These are phyloP conservation scores for Plasmodium sp. DNA, from an alignment of 169 alveolate species.

Conservation along the genomic window DNA sequence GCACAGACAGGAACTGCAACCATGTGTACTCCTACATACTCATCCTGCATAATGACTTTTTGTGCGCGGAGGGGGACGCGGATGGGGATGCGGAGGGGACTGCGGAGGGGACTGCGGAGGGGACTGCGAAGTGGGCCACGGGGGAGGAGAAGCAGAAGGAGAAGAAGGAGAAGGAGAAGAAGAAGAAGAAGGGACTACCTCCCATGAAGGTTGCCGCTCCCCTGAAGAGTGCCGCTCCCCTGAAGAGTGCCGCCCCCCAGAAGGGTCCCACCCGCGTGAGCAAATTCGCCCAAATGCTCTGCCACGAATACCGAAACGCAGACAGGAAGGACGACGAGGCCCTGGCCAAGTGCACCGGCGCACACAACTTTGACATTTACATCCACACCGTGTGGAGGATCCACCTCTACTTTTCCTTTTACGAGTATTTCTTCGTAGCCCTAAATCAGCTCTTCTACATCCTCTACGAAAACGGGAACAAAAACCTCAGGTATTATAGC, in stretches of 20 bases:
- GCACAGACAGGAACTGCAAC: slow-evolving; percentile 5
- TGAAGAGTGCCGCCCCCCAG: neutral
- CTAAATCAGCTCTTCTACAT: slow-evolving; percentile 61
- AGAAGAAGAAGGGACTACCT: neutral
- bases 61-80: neutral
- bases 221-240: neutral
- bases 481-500: slow-evolving; percentile 65
- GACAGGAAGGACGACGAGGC: slow-evolving; percentile 14
- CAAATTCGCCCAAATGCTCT: slow-evolving; percentile 11
- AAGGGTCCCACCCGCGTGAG: neutral
- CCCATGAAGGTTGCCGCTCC: neutral
- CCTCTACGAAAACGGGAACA: slow-evolving; percentile 58
- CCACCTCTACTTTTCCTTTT: slow-evolving; percentile 65
- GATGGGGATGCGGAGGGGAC: neutral
- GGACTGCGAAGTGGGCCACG: neutral
- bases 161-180: neutral
- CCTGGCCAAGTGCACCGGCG: neutral
- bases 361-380: slow-evolving; percentile 56
- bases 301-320: slow-evolving; percentile 40
- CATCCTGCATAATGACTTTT: slow-evolving; percentile 35
- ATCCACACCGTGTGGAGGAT: slow-evolving; percentile 39
- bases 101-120: neutral
- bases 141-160: neutral
- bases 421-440: slow-evolving; percentile 36
- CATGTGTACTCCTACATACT: slow-evolving; percentile 18